Evolutionary conservation across 495 filamentous ascomycete species (phyloP).

Genomic region (Aspergillus ostianus): DNA sequence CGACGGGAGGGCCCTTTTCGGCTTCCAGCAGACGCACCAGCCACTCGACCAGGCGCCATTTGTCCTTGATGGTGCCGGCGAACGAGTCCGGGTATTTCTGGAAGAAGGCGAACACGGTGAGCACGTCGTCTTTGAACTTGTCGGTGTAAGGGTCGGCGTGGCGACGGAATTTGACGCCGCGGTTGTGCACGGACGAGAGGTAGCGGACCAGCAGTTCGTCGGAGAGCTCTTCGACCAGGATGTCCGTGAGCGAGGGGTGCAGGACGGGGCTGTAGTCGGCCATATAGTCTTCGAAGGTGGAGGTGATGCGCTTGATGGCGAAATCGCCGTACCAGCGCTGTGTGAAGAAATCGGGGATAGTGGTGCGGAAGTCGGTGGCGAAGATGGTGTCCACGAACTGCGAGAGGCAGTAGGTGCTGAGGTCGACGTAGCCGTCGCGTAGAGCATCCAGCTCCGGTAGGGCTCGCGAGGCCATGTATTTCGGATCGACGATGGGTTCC

Average conservation of each 20-base stretch:
- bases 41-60: constrained; percentile 85
- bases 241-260: constrained; percentile 81
- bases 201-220: constrained; percentile 87
- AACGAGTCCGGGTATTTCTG: constrained; percentile 63
- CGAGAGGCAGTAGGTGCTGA: constrained; percentile 84
- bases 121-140: constrained; percentile 86
- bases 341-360: constrained; percentile 89
- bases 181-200: constrained; percentile 83
- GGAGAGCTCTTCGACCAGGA: constrained; percentile 84
- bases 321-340: constrained; percentile 78
- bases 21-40: constrained; percentile 71
- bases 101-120: constrained; percentile 76
- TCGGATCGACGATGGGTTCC: constrained; percentile 71
- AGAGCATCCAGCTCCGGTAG: constrained; percentile 69
- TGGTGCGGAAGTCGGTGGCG: constrained; percentile 74
- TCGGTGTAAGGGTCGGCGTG: constrained; percentile 73
- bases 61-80: constrained; percentile 70
- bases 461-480: constrained; percentile 70
- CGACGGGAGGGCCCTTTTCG: constrained; percentile 67
- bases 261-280: constrained; percentile 77
- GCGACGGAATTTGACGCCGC: constrained; percentile 83
- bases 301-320: constrained; percentile 83
- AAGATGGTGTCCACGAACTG: constrained; percentile 85
- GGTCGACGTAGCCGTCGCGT: constrained; percentile 88
- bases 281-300: constrained; percentile 93